phyloP scores from a whole-genome alignment of 2,329 filamentous ascomycete genomes.

The Botrytis paeoniae region DNA sequence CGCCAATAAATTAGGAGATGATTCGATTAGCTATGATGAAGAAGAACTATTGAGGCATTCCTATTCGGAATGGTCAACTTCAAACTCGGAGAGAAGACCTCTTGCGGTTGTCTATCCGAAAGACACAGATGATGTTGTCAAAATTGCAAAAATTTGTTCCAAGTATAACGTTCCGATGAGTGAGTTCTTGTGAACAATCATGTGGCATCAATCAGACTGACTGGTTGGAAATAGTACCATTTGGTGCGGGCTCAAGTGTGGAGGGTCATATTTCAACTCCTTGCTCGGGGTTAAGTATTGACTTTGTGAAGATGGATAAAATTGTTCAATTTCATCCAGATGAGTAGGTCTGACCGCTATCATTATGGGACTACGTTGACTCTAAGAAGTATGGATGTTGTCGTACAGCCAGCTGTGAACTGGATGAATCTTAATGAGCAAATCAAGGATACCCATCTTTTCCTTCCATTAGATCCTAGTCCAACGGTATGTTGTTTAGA shows the following conservation, averaged over 20 bases:
- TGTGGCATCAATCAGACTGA: not conserved
- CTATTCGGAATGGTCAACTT: slow-evolving; percentile 62
- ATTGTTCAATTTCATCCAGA: slow-evolving; percentile 76
- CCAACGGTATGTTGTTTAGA: slow-evolving; percentile 42
- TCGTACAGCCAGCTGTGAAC: slow-evolving; percentile 82
- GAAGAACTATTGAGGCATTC: slow-evolving; percentile 59
- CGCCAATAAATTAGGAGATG: not conserved
- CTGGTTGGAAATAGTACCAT: not conserved
- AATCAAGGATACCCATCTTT: slow-evolving; percentile 67
- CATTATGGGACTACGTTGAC: not conserved
- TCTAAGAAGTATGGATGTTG: slow-evolving; percentile 65
- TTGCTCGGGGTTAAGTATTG: slow-evolving; percentile 80
- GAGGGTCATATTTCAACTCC: slow-evolving; percentile 89
- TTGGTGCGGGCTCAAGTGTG: slow-evolving; percentile 13
- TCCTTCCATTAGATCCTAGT: slow-evolving; percentile 81
- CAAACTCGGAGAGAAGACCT: slow-evolving; percentile 55
- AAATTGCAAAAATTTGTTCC: slow-evolving; percentile 66
- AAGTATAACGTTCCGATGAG: slow-evolving; percentile 76
- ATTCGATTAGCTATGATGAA: slow-evolving; percentile 33
- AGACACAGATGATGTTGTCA: slow-evolving; percentile 57
- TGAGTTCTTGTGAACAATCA: slow-evolving; percentile 39
- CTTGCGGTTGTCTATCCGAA: slow-evolving; percentile 62
- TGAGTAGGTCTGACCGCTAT: slow-evolving; percentile 45
- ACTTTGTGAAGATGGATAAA: slow-evolving; percentile 82
- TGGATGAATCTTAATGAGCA: slow-evolving; percentile 83